Conservation (phyloP, 208 protist genomes). For the Trypanosoma mega region DNA sequence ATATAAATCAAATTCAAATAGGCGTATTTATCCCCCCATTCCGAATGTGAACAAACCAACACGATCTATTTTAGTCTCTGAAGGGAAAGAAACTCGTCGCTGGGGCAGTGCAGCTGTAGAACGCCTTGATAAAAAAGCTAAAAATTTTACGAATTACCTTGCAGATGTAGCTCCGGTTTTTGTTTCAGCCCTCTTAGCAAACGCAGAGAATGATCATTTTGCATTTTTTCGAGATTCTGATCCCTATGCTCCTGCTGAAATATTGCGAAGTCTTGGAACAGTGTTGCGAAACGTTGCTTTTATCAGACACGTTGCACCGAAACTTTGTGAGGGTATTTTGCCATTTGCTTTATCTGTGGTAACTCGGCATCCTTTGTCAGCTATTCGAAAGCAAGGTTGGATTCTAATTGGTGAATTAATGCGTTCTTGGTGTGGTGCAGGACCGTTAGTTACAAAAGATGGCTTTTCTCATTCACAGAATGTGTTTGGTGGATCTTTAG, state of each 20-base stretch:
- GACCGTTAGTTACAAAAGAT: slow-evolving; percentile 33
- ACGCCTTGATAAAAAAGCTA: slow-evolving; percentile 21
- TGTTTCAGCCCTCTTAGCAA: slow-evolving; percentile 48
- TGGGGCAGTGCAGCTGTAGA: slow-evolving; percentile 54
- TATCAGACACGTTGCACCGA: slow-evolving; percentile 23
- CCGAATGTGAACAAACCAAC: slow-evolving; percentile 15
- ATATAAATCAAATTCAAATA: slow-evolving; percentile 6
- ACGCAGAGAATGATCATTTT: slow-evolving; percentile 53
- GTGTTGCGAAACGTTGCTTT: slow-evolving; percentile 30
- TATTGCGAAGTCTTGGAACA: slow-evolving; percentile 34
- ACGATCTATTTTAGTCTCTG: slow-evolving; percentile 38
- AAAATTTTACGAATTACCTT: slow-evolving; percentile 35
- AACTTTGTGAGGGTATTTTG: slow-evolving; percentile 28
- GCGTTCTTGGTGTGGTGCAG: slow-evolving; percentile 52
- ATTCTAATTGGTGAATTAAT: slow-evolving; percentile 42
- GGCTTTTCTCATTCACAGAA: neutral
- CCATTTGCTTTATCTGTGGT: slow-evolving; percentile 34
- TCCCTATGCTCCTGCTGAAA: slow-evolving; percentile 58
- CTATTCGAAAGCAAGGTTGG: slow-evolving; percentile 36
- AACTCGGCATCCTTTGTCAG: slow-evolving; percentile 27
- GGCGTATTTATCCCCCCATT: slow-evolving; percentile 74
- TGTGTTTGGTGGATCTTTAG: slow-evolving; percentile 18
- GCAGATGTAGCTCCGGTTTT: slow-evolving; percentile 44
- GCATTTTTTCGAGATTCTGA: slow-evolving; percentile 67
- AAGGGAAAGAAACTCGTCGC: slow-evolving; percentile 58